These are phyloP conservation scores for Tulasnella calospora DNA, from an alignment of 768 basidiomycete genomes.

Conservation along the genomic window DNA sequence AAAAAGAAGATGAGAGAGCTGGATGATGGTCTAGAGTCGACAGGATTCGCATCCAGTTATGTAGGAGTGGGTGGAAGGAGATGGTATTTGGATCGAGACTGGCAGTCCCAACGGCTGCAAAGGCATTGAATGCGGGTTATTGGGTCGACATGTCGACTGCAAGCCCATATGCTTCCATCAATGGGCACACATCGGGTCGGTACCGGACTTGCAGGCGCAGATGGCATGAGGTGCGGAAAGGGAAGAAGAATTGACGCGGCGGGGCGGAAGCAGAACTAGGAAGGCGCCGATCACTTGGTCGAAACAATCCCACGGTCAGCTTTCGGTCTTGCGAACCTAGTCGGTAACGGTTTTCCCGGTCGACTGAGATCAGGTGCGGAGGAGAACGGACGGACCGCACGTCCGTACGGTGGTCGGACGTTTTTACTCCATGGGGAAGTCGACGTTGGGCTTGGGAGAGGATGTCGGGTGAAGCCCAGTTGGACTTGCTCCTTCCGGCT, in stretches of 20 bases:
- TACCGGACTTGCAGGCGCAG: not conserved
- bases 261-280: not conserved
- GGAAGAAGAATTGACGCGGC: not conserved
- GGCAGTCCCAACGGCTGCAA: not conserved
- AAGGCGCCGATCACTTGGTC: not conserved
- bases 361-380: constrained; percentile 5
- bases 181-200: not conserved
- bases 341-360: not conserved
- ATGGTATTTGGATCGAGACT: not conserved
- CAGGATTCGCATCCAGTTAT: not conserved
- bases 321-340: not conserved
- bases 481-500: constrained; percentile 5
- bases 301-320: not conserved
- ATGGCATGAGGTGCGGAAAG: not conserved
- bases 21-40: not conserved
- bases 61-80: constrained; percentile 13
- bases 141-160: not conserved
- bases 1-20: constrained; percentile 8
- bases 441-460: not conserved
- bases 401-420: not conserved
- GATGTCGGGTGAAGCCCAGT: constrained; percentile 11
- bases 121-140: not conserved
- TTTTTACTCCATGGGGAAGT: constrained; percentile 17
- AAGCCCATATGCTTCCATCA: not conserved
- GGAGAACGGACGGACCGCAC: not conserved